Conservation (phyloP, 148 eudicot genomes). For the Rhododendron simsii region DNA sequence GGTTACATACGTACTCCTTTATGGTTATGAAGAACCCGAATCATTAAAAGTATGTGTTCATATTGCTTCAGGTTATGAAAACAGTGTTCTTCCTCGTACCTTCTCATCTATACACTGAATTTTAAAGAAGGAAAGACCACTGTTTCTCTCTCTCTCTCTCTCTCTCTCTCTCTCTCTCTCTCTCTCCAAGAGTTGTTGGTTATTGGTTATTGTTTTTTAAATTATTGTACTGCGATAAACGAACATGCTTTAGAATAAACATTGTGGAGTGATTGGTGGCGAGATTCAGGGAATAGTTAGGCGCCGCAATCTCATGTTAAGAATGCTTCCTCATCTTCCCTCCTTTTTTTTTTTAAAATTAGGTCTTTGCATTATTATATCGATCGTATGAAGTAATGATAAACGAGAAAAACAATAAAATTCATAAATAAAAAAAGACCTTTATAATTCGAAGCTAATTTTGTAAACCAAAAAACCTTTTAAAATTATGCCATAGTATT, state of each 20-base stretch:
- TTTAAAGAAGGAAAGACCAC: not conserved
- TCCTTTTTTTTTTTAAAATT: not conserved
- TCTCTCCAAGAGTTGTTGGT: not conserved
- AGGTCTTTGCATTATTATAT: not conserved
- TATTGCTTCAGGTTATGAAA: not conserved
- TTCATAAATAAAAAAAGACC: not conserved
- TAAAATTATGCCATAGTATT: not conserved
- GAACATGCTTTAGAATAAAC: not conserved
- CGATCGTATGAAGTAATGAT: not conserved
- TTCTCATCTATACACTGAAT: not conserved
- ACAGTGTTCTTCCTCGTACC: constrained; percentile 5
- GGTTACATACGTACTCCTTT: not conserved
- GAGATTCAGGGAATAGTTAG: constrained; percentile 39
- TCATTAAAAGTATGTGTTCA: not conserved
- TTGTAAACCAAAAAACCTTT: not conserved
- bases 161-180: not conserved
- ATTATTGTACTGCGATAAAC: not conserved
- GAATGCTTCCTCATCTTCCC: not conserved
- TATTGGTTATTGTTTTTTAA: not conserved
- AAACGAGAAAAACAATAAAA: not conserved
- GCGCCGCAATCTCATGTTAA: constrained; percentile 28
- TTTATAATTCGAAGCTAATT: not conserved
- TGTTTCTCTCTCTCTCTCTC: not conserved
- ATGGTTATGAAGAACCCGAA: not conserved
- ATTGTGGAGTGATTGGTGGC: constrained; percentile 26